Percentiles rank a stretch among this genome's conserved stretches.
Conservation (phyloP, 352 stramenopile species). For the Globisporangium carolinianum region DNA sequence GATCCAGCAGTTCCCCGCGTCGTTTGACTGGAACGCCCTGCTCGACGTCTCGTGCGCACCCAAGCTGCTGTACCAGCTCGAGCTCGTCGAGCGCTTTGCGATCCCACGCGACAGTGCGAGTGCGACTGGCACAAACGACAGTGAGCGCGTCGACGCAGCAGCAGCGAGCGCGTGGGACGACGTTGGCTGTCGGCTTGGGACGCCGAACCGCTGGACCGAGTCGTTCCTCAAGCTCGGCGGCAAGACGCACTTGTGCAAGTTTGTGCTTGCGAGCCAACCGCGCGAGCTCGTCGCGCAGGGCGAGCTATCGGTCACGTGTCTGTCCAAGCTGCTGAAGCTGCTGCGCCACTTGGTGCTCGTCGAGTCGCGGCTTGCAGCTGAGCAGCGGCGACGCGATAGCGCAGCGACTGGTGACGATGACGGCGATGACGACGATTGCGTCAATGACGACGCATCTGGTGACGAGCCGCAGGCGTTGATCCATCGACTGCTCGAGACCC, state of each 20-base stretch:
- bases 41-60: constrained; percentile 48
- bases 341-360: constrained; percentile 65
- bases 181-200: constrained; percentile 18
- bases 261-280: constrained; percentile 37
- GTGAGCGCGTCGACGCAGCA: background rate
- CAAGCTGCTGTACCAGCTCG: constrained; percentile 64
- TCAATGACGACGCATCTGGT: constrained; percentile 1
- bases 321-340: constrained; percentile 65
- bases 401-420: background rate
- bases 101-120: constrained; percentile 26
- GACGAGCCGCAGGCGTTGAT: constrained; percentile 26
- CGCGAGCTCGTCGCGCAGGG: constrained; percentile 30
- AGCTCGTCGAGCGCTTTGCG: constrained; percentile 56
- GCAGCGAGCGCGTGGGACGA: constrained; percentile 13
- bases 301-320: constrained; percentile 51
- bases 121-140: constrained; percentile 6
- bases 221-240: constrained; percentile 69
- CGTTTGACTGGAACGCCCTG: constrained; percentile 54
- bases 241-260: constrained; percentile 38
- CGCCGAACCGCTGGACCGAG: constrained; percentile 42
- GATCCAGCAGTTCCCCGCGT: constrained; percentile 27
- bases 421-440: constrained; percentile 18
- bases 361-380: constrained; percentile 21
- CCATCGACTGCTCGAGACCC: constrained; percentile 31
- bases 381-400: background rate